phyloP scores from a whole-genome alignment of 192 early-diverging fungal species.

The Coemansia sp. region DNA sequence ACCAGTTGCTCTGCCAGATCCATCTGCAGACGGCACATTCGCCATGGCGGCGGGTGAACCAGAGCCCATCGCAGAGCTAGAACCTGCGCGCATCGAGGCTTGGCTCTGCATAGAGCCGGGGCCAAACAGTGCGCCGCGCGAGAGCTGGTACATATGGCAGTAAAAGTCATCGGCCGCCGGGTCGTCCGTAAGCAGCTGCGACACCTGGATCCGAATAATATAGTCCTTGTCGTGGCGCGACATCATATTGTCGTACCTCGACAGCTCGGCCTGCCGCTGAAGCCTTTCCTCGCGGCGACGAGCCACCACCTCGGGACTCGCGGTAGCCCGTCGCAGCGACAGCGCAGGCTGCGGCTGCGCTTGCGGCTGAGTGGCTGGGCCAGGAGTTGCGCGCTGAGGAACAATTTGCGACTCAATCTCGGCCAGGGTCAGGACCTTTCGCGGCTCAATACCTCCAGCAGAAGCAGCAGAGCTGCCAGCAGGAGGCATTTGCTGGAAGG shows the following conservation, averaged over 20 bases:
- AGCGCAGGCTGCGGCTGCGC: not conserved
- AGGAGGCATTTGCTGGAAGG: not conserved
- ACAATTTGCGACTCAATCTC: conserved; percentile 71
- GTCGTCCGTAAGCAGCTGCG: conserved; percentile 92
- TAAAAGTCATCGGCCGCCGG: conserved; percentile 97
- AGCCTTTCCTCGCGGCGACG: conserved; percentile 34
- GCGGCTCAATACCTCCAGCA: not conserved
- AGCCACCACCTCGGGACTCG: conserved; percentile 32
- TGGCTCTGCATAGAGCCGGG: conserved; percentile 6
- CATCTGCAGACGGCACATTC: not conserved
- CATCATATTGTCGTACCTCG: conserved; percentile 89
- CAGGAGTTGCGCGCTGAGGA: conserved; percentile 10
- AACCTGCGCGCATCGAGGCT: not conserved
- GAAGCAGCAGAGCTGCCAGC: not conserved
- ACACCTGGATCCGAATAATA: conserved; percentile 93
- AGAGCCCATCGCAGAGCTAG: not conserved
- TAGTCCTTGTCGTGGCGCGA: conserved; percentile 92
- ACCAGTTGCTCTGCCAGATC: not conserved
- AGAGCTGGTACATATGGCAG: conserved; percentile 86
- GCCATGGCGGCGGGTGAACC: not conserved
- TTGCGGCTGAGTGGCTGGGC: not conserved
- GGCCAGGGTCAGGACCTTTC: conserved; percentile 67
- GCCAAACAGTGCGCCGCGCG: conserved; percentile 50
- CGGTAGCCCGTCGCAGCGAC: not conserved
- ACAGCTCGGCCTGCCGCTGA: conserved; percentile 56